Percentiles rank a stretch among this genome's conserved stretches.
phyloP scores from a whole-genome alignment of 2,329 filamentous ascomycete genomes.

The Hymenoscyphus infarciens region DNA sequence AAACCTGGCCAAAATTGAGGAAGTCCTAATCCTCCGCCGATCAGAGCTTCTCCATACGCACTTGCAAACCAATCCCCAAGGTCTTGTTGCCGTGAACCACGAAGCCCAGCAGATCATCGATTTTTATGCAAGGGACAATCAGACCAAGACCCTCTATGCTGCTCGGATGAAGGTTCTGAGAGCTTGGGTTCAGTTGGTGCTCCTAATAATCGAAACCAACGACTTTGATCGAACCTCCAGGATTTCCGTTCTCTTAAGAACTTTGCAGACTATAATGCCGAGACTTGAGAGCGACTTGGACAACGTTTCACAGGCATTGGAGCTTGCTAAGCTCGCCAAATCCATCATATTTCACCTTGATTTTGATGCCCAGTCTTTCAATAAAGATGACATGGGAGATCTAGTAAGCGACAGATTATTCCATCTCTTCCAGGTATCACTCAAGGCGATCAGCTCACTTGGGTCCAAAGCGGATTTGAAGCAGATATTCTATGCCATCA shows the following conservation, averaged over 20 bases:
- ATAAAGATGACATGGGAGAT: slow-evolving; percentile 54
- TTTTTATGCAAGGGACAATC: slow-evolving; percentile 61
- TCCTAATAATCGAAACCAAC: slow-evolving; percentile 78
- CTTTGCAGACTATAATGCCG: slow-evolving; percentile 81
- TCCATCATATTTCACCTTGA: slow-evolving; percentile 70
- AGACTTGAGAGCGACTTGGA: slow-evolving; percentile 76
- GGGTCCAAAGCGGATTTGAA: slow-evolving; percentile 68
- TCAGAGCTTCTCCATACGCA: slow-evolving; percentile 55
- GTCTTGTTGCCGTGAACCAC: slow-evolving; percentile 48
- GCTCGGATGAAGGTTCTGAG: slow-evolving; percentile 64
- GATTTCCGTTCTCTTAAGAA: slow-evolving; percentile 77
- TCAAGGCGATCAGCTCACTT: slow-evolving; percentile 74
- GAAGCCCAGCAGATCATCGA: slow-evolving; percentile 60
- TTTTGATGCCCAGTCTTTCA: slow-evolving; percentile 44
- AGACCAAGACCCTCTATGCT: slow-evolving; percentile 50
- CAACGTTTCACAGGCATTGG: slow-evolving; percentile 65
- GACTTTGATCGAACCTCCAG: slow-evolving; percentile 71
- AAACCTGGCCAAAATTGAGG: slow-evolving; percentile 66
- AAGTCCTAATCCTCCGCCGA: slow-evolving; percentile 69
- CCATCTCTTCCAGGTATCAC: slow-evolving; percentile 83
- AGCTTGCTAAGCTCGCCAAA: slow-evolving; percentile 74
- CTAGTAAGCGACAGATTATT: slow-evolving; percentile 85
- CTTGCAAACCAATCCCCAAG: slow-evolving; percentile 47
- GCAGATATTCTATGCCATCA: slow-evolving; percentile 86
- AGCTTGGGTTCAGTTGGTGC: slow-evolving; percentile 80